Conservation (phyloP, 1,139 yeast genomes). For the Sugiyamaella castrensis region DNA sequence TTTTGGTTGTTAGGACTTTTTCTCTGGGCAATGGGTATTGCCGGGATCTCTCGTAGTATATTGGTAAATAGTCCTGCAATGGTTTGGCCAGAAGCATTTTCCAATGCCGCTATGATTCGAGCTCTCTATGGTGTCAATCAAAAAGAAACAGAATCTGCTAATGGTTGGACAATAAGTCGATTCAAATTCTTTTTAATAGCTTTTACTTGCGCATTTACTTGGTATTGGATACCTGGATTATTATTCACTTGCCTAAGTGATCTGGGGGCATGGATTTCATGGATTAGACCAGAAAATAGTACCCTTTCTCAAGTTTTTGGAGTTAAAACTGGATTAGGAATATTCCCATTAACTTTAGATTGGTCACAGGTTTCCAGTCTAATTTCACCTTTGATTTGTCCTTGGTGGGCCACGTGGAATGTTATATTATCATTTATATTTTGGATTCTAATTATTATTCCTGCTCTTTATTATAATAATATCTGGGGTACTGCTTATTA, state of each 20-base stretch:
- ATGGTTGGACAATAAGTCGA: conserved; percentile 53
- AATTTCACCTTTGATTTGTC: conserved; percentile 38
- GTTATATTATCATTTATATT: conserved; percentile 43
- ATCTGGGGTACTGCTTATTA: conserved; percentile 51
- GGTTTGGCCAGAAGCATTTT: conserved; percentile 53
- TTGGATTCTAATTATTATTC: conserved; percentile 39
- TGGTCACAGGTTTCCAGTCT: conserved; percentile 44
- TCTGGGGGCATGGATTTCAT: conserved; percentile 58
- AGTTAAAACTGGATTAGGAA: conserved; percentile 52
- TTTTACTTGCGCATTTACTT: conserved; percentile 44
- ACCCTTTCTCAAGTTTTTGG: conserved; percentile 58
- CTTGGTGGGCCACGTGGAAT: conserved; percentile 48
- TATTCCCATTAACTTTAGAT: conserved; percentile 55
- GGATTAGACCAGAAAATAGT: conserved; percentile 57
- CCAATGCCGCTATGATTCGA: conserved; percentile 44
- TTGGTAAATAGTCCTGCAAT: conserved; percentile 50
- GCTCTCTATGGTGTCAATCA: not conserved
- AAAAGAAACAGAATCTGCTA: not conserved
- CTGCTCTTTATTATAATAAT: conserved; percentile 44
- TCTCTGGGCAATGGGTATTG: conserved; percentile 56
- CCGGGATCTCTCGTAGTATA: conserved; percentile 46
- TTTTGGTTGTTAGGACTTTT: conserved; percentile 51
- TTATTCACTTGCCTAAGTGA: conserved; percentile 50
- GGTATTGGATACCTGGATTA: conserved; percentile 58
- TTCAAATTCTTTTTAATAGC: conserved; percentile 46